Base-by-base conservation (phyloP, 345 rosid genomes). In the Corchorus capsularis region DNA sequence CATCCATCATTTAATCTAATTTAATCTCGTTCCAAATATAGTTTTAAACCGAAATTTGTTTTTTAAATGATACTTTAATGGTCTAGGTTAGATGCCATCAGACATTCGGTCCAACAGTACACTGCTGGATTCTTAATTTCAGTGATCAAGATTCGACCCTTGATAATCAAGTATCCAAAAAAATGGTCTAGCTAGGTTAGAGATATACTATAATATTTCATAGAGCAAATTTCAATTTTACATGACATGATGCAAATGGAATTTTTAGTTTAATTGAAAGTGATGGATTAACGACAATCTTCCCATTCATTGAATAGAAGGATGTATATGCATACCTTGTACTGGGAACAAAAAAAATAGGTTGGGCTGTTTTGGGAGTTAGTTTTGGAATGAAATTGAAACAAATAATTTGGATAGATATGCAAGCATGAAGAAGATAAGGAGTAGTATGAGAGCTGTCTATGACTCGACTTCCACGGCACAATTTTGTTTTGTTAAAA, bases 401-500 rank as follows among this genome's bases (percentile, higher is more conserved):
- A 10, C 17, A 4, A 62, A 12, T 37, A 22, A 34, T 57, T 57
- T 20, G 35, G 62, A 22, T 9, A 22, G 62, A 57, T 1, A 1
- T 11, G n/a, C 13, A 32, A 39, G 65, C 3, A 6, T 45, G 47
- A 11, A 11, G 43, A 39, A 3, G 43, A 39, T 39, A 20, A 4
- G 35, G 14, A 57, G 62, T 20, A 9, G 3, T 56, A 3, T 20
- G 32, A 6, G 20, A 41, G 15, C 13, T 6, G 47, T n/a, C 8
- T 19, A 41, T n/a, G 50, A 65, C 69, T 41, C 52, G 69, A 65
- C 69, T 65, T 65, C 69, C 16, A n/a, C 69, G 69, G 52, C 52
- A n/a, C 69, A 8, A 2, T 65, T 65, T 41, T 43, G 27, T 27
- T 50, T 4, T 50, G 56, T 53, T 53, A 14, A 1, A 53, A 27